These are phyloP conservation scores for Neurospora sp. DNA, from an alignment of 495 filamentous ascomycete genomes.

Conservation along the genomic window DNA sequence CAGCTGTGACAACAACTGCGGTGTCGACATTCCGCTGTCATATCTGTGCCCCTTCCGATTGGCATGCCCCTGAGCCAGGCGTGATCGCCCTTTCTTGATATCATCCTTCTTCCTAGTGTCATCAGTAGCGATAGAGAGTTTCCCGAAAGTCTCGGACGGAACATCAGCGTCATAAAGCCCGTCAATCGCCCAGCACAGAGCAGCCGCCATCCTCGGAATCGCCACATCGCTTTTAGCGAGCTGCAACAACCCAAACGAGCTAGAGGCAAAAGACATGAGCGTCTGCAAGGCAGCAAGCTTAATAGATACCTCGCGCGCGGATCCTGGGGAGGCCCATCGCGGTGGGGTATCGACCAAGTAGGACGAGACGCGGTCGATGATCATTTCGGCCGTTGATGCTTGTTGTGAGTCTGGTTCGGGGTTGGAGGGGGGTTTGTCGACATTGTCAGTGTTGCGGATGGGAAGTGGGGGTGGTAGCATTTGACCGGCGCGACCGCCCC, in stretches of 20 bases:
- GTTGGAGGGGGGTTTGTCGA: neutral
- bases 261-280: constrained; percentile 26
- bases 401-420: neutral
- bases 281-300: constrained; percentile 26
- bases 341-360: constrained; percentile 27
- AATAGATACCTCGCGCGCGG: constrained; percentile 18
- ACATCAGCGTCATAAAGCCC: constrained; percentile 34
- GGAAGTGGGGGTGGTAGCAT: neutral
- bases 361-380: constrained; percentile 32
- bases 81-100: neutral
- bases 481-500: neutral
- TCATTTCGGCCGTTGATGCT: constrained; percentile 10
- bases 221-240: constrained; percentile 29
- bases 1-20: constrained; percentile 11
- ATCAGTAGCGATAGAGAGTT: neutral
- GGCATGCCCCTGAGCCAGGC: neutral
- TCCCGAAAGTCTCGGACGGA: constrained; percentile 1
- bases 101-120: neutral
- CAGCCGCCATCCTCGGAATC: constrained; percentile 30
- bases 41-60: neutral
- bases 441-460: neutral
- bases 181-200: constrained; percentile 32
- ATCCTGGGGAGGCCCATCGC: constrained; percentile 25
- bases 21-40: neutral
- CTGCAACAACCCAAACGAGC: constrained; percentile 28